Evolutionary conservation across 2,329 filamentous ascomycete species (phyloP).

Genomic region (Claviceps quebecensis): DNA sequence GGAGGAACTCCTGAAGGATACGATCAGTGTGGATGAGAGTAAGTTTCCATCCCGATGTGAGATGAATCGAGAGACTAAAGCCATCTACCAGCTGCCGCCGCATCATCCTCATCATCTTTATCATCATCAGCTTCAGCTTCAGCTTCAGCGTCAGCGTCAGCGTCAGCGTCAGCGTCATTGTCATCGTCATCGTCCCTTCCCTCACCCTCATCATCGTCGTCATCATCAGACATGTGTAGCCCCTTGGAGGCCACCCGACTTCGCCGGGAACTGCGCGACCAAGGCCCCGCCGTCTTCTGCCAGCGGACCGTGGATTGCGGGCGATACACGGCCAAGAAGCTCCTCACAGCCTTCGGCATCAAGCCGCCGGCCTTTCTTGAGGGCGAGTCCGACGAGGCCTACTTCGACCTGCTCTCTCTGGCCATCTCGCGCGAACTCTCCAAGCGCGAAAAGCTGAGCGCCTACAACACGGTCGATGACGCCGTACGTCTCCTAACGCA

Average conservation of each 20-base stretch:
- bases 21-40: constrained; percentile 24
- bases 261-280: constrained; percentile 55
- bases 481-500: constrained; percentile 63
- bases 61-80: no score
- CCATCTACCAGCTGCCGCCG: no score
- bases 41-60: background rate
- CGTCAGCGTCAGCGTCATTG: background rate
- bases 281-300: constrained; percentile 69
- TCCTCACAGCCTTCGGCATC: constrained; percentile 77
- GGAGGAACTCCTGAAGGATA: constrained; percentile 41
- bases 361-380: constrained; percentile 60
- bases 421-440: constrained; percentile 69
- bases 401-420: constrained; percentile 60
- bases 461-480: constrained; percentile 80
- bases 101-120: background rate
- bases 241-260: constrained; percentile 54
- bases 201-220: background rate
- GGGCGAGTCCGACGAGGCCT: constrained; percentile 51
- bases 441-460: constrained; percentile 63
- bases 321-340: constrained; percentile 62
- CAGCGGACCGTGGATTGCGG: constrained; percentile 55
- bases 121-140: background rate
- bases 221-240: constrained; percentile 39
- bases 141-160: background rate
- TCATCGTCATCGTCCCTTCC: background rate